A percentile compares a stretch with the other conserved stretches of the same genome.
Evolutionary conservation across 2,329 filamentous ascomycete species (phyloP).

Genomic region (Microdochium trichocladiopsis): DNA sequence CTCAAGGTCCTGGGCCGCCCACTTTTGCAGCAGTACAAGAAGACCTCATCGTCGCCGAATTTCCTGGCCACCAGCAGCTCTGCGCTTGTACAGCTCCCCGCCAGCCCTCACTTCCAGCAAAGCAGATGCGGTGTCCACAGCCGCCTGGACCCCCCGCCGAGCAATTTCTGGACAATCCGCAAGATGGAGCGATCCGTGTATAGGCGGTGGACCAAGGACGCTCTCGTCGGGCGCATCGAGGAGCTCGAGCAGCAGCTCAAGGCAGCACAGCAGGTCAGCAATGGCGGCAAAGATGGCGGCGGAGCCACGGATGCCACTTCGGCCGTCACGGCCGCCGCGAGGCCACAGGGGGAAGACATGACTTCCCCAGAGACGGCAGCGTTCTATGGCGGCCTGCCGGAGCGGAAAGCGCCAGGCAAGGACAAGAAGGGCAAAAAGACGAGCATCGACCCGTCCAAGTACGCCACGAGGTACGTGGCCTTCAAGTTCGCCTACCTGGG

Average conservation of each 20-base stretch:
- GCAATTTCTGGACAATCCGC: neutral
- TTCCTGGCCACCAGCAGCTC: neutral
- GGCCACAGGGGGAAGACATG: constrained; percentile 15
- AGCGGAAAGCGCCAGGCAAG: constrained; percentile 16
- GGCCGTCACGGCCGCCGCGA: constrained; percentile 4
- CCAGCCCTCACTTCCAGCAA: neutral
- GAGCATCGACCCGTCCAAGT: constrained; percentile 71
- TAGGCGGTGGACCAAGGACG: constrained; percentile 59
- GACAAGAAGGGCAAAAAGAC: constrained; percentile 25
- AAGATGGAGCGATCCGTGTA: constrained; percentile 37
- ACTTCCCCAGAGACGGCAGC: neutral
- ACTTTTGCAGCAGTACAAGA: neutral
- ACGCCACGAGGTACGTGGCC: constrained; percentile 77
- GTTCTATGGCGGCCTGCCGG: neutral
- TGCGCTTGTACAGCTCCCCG: neutral
- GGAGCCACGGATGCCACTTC: constrained; percentile 2
- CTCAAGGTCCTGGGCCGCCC: neutral
- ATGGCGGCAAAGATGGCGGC: constrained; percentile 25
- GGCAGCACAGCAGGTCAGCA: constrained; percentile 29
- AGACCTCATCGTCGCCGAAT: neutral
- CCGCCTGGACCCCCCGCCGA: neutral
- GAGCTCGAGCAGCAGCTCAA: constrained; percentile 53
- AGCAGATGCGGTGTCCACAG: neutral
- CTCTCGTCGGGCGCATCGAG: constrained; percentile 61
- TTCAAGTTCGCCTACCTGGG: constrained; percentile 93